Base-by-base conservation (phyloP, 495 filamentous ascomycete genomes). In the Physcia stellaris region DNA sequence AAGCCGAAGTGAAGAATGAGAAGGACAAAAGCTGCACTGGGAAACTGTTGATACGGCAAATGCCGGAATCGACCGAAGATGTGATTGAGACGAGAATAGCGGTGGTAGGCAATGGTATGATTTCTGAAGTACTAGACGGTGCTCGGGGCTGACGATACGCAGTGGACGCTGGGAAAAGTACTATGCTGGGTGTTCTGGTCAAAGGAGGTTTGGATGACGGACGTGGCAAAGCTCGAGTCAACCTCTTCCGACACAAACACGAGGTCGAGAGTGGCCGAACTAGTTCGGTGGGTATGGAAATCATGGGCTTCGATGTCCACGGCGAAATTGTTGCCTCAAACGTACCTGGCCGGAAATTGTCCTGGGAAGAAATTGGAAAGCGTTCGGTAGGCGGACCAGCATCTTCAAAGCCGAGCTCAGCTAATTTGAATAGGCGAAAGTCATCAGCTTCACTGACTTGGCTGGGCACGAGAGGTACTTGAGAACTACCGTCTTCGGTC, bases 331-430 rank as follows among this genome's bases (percentile, higher is more conserved):
- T 98, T 33, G 69, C 76, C 20, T 84, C 80, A 19, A 75, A 75
- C 35, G 79, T 81, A 0, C 80, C 86, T 6, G 92, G 90, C 3
- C 69, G 86, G 39, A 87, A 85, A 54, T 63, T 98, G 19, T 86
- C 86, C 16, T 98, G 90, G 90, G 90, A 96, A 52, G 90, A 98
- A 58, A 94, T 98, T 56, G 92, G 92, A 18, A 86, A 83, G 57
- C 83, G 85, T 29, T 90, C 86, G 47, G 80, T 79, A 28, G 28
- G 59, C 23, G 21, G 10, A 6, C 26, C 26, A 28, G 13, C 26
- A 13, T 13, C 26, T 7, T 28, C 13, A 13, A 28, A 13, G 26
- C 26, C 13, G 12, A 28, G 33, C 13, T 18, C 18, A 5, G 32
- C 54, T 42, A 42, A 47, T 15, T 13, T 10, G 13, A 13, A 20